Evolutionary conservation across 2,329 filamentous ascomycete genomes (phyloP).

Genomic region (Diaporthe batatas): DNA sequence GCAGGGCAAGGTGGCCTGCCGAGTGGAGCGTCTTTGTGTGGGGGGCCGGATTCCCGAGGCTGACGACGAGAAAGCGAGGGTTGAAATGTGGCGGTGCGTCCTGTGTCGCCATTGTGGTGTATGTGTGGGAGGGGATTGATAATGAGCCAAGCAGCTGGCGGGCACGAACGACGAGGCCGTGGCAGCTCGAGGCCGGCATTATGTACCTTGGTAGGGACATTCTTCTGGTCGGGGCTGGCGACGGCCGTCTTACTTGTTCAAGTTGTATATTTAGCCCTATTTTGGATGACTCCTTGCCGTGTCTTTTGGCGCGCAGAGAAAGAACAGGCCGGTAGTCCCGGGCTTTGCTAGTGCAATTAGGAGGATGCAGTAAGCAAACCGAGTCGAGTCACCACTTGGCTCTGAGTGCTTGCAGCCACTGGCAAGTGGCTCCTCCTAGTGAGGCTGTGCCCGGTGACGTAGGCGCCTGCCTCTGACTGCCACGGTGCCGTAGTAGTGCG

Average conservation of each 20-base stretch:
- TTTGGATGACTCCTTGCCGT: conserved; percentile 30
- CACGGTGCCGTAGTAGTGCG: not conserved
- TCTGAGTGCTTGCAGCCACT: conserved; percentile 12
- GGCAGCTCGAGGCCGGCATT: conserved; percentile 22
- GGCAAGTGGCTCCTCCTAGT: not conserved
- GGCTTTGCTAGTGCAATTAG: not conserved
- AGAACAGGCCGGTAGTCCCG: not conserved
- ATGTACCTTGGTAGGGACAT: conserved; percentile 25
- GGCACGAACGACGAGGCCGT: not conserved
- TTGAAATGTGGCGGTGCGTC: conserved; percentile 42
- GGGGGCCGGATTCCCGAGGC: conserved; percentile 84
- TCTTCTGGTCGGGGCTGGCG: not conserved
- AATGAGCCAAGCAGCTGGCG: not conserved
- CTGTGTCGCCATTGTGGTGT: conserved; percentile 1
- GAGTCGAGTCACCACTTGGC: conserved; percentile 11
- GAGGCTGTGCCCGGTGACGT: conserved; percentile 28
- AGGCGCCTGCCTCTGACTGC: not conserved
- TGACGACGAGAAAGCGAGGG: conserved; percentile 81
- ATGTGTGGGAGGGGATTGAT: not conserved
- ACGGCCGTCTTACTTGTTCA: not conserved
- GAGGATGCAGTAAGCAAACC: not conserved
- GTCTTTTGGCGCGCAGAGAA: not conserved
- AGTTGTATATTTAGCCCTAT: not conserved
- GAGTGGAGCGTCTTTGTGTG: conserved; percentile 87
- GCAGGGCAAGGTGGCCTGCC: conserved; percentile 84